These are phyloP conservation scores for Pseudogymnoascus sp. DNA, from an alignment of 2,329 filamentous ascomycete genomes.

Conservation along the genomic window DNA sequence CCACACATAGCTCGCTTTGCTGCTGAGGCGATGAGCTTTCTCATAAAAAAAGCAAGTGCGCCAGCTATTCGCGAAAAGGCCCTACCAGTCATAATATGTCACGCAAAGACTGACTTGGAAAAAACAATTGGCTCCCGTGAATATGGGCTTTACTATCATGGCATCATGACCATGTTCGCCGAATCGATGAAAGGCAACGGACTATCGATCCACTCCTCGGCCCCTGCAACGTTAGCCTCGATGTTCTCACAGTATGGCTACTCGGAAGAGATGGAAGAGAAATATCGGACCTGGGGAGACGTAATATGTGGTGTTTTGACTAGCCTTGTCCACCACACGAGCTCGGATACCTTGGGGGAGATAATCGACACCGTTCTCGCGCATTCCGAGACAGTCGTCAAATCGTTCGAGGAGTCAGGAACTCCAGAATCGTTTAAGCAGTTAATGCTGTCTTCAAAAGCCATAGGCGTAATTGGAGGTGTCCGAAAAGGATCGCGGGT, in stretches of 20 bases:
- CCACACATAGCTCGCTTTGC: constrained; percentile 85
- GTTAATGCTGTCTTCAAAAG: constrained; percentile 41
- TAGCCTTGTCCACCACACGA: constrained; percentile 75
- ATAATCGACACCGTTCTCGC: constrained; percentile 55
- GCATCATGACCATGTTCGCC: constrained; percentile 84
- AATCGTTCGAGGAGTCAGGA: constrained; percentile 31
- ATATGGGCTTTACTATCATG: constrained; percentile 67
- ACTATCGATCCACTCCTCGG: constrained; percentile 50
- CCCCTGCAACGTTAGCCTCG: constrained; percentile 42
- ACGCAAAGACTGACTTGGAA: constrained; percentile 61
- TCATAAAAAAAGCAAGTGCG: constrained; percentile 79
- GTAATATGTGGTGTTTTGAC: constrained; percentile 69
- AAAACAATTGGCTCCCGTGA: constrained; percentile 45
- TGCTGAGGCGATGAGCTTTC: constrained; percentile 88
- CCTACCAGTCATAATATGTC: constrained; percentile 59
- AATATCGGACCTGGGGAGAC: constrained; percentile 47
- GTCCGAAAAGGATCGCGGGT: constrained; percentile 76
- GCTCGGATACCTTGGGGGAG: constrained; percentile 60
- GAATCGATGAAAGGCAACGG: constrained; percentile 65
- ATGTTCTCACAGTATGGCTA: constrained; percentile 41
- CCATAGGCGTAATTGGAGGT: constrained; percentile 62
- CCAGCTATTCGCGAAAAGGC: constrained; percentile 67
- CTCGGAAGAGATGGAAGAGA: constrained; percentile 37
- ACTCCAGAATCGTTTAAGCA: constrained; percentile 32
- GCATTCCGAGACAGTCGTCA: constrained; percentile 32